Evolutionary conservation across 2,329 filamentous ascomycete species (phyloP).

Genomic region (Colletotrichum godetiae): DNA sequence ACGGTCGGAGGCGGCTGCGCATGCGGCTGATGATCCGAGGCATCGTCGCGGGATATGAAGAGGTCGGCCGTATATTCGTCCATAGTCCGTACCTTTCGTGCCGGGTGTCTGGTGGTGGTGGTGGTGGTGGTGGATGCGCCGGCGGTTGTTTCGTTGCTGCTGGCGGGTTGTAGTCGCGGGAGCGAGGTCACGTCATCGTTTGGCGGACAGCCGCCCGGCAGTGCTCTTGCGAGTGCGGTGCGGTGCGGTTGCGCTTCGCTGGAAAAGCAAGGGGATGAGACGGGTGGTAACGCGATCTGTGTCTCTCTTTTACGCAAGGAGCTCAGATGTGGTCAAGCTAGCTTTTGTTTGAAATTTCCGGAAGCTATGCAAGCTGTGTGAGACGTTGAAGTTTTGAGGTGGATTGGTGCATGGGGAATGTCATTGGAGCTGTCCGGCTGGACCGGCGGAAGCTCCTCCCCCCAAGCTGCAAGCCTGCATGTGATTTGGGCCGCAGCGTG

Average conservation of each 20-base stretch:
- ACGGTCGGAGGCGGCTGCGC: slow-evolving; percentile 33
- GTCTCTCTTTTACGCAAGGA: background rate
- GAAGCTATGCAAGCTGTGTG: background rate
- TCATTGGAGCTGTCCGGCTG: slow-evolving; percentile 13
- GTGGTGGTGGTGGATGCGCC: slow-evolving; percentile 18
- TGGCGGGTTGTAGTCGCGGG: background rate
- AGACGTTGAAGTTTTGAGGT: background rate
- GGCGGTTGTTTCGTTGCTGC: slow-evolving; percentile 21
- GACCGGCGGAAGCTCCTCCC: slow-evolving; percentile 1
- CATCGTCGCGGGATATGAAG: slow-evolving; percentile 37
- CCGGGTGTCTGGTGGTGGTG: background rate
- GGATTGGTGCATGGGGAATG: background rate
- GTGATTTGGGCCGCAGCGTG: slow-evolving; percentile 23
- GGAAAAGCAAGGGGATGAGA: background rate
- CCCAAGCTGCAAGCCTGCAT: slow-evolving; percentile 20
- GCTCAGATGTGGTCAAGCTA: background rate
- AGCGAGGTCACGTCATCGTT: slow-evolving; percentile 34
- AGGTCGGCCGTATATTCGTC: slow-evolving; percentile 37
- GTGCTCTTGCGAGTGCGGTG: background rate
- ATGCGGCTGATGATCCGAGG: slow-evolving; percentile 18
- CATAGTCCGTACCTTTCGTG: slow-evolving; percentile 19
- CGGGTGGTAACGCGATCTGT: background rate
- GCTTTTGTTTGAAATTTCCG: background rate
- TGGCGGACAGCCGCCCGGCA: slow-evolving; percentile 1
- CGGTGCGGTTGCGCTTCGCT: background rate